A percentile compares a stretch with the other conserved stretches of the same genome.
Conservation (phyloP, 139 green algal species). For the Edaphochlamys debaryana region DNA sequence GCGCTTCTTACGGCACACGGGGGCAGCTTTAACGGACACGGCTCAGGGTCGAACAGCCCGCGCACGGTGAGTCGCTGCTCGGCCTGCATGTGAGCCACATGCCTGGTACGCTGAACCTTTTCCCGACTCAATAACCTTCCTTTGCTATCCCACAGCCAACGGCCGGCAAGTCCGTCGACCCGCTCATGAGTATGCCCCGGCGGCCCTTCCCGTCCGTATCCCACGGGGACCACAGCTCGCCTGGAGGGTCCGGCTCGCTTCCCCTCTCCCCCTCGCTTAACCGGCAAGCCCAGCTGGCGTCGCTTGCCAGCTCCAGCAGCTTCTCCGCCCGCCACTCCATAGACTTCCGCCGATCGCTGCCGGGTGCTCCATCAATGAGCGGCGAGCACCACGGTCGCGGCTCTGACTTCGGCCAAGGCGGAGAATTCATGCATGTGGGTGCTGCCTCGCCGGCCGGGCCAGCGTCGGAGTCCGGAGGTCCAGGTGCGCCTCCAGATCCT, state of each 20-base stretch:
- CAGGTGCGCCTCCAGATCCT: too few species aligned
- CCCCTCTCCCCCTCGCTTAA: neutral
- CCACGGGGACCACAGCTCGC: neutral
- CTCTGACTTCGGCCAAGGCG: neutral
- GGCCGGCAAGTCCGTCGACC: slow-evolving; percentile 1
- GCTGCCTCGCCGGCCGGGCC: too few species aligned
- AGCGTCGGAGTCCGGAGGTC: too few species aligned
- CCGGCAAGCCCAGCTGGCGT: neutral
- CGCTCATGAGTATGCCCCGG: slow-evolving; percentile 14
- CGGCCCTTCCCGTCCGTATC: too few species aligned
- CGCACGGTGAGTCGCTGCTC: neutral
- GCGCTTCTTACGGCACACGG: too few species aligned
- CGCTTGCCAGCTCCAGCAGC: neutral
- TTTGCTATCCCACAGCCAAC: slow-evolving; percentile 2
- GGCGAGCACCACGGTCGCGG: too few species aligned
- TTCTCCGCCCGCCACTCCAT: slow-evolving; percentile 29
- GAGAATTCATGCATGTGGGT: too few species aligned
- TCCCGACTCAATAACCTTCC: too few species aligned
- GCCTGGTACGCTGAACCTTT: too few species aligned
- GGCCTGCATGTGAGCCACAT: too few species aligned
- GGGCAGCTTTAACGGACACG: too few species aligned
- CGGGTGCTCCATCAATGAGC: neutral
- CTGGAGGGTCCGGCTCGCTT: neutral
- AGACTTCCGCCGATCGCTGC: slow-evolving; percentile 12
- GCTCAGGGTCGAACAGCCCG: neutral